These are phyloP conservation scores for Mucor mucedo DNA, from an alignment of 371 early-diverging fungal genomes.

Conservation along the genomic window DNA sequence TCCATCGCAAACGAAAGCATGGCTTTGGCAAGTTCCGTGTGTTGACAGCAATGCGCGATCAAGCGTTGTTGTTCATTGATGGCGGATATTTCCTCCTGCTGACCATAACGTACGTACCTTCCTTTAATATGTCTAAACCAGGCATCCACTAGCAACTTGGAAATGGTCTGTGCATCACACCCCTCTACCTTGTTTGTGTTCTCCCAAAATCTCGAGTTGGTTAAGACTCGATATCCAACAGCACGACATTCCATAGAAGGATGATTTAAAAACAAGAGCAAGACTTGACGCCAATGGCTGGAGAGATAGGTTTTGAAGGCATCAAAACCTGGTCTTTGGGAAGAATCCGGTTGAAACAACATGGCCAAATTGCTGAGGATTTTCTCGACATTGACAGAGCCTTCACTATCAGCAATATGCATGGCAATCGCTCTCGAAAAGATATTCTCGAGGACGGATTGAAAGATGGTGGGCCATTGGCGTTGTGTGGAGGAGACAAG, in stretches of 20 bases:
- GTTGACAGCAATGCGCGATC: conserved; percentile 37
- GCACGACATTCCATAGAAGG: conserved; percentile 49
- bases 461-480: conserved; percentile 48
- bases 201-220: conserved; percentile 43
- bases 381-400: conserved; percentile 42
- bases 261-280: conserved; percentile 49
- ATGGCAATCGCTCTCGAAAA: conserved; percentile 51
- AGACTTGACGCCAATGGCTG: conserved; percentile 44
- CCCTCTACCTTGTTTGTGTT: conserved; percentile 8
- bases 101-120: conserved; percentile 30
- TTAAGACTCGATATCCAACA: conserved; percentile 44
- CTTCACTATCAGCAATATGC: conserved; percentile 47
- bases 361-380: conserved; percentile 43
- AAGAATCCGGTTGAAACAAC: conserved; percentile 34
- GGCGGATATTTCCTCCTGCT: conserved; percentile 22
- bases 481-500: conserved; percentile 39
- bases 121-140: conserved; percentile 53
- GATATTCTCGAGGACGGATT: conserved; percentile 35
- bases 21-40: conserved; percentile 30
- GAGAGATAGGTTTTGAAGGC: conserved; percentile 40
- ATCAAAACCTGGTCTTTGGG: conserved; percentile 24
- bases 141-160: conserved; percentile 38
- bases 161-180: conserved; percentile 19
- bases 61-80: conserved; percentile 34
- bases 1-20: conserved; percentile 37